phyloP scores from a whole-genome alignment of 345 rosid species.

The Bretschneidera sinensis region DNA sequence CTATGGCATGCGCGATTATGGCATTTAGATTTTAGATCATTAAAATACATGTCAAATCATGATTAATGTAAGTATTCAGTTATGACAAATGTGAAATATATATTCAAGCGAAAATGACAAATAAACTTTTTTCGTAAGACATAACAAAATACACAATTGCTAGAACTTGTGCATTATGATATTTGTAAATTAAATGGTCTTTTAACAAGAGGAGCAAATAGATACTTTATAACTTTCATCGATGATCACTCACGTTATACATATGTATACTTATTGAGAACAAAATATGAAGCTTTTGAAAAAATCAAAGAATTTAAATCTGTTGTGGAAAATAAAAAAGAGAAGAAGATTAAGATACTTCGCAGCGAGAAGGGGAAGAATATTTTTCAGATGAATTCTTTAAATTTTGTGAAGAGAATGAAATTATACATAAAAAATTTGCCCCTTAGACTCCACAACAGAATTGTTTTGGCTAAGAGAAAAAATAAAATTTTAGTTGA shows the following conservation, averaged over 20 bases:
- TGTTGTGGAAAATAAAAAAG: not conserved
- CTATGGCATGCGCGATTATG: too few relatives aligned
- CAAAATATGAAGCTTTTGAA: not conserved
- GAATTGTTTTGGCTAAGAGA: not conserved
- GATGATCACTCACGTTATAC: not conserved
- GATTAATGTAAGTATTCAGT: too few relatives aligned
- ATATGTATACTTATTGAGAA: not conserved
- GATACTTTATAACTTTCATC: not conserved
- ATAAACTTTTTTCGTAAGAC: too few relatives aligned
- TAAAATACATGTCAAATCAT: too few relatives aligned
- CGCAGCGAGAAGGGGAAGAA: not conserved
- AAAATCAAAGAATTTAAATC: not conserved
- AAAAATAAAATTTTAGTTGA: not conserved
- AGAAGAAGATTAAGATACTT: not conserved
- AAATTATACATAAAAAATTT: not conserved
- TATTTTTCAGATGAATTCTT: not conserved
- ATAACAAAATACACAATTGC: not conserved
- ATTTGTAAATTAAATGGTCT: constrained; percentile 4
- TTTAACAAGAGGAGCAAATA: not conserved
- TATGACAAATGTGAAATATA: too few relatives aligned
- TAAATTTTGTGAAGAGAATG: not conserved
- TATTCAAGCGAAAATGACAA: too few relatives aligned
- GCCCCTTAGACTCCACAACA: not conserved
- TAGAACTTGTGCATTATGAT: not conserved
- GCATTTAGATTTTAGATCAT: too few relatives aligned